These are phyloP conservation scores for Cladobotryum mycophilum DNA, from an alignment of 2,329 filamentous ascomycete species.

Conservation along the genomic window DNA sequence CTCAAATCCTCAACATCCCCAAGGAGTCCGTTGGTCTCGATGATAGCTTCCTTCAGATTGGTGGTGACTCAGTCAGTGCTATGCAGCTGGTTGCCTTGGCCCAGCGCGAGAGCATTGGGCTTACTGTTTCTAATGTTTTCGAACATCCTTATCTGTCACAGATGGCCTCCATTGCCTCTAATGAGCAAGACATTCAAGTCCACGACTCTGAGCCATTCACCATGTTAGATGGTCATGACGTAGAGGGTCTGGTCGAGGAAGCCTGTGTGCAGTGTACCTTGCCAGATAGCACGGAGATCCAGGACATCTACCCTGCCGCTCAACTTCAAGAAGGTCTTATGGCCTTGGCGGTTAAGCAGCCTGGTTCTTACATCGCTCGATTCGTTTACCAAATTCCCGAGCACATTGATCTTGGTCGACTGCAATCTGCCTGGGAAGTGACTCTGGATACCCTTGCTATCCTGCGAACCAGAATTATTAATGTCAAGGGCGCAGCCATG, in stretches of 20 bases:
- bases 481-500: background rate
- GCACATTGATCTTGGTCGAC: slow-evolving; percentile 14
- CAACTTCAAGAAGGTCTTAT: slow-evolving; percentile 18
- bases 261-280: background rate
- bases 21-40: slow-evolving; percentile 11
- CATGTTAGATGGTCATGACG: background rate
- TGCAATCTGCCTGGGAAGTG: slow-evolving; percentile 22
- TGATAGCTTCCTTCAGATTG: slow-evolving; percentile 14
- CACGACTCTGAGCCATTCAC: background rate
- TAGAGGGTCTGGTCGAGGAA: no score
- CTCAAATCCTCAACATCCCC: background rate
- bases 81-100: slow-evolving; percentile 13
- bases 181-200: background rate
- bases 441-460: slow-evolving; percentile 8
- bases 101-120: slow-evolving; percentile 4
- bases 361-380: slow-evolving; percentile 27
- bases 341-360: slow-evolving; percentile 25
- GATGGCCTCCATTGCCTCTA: background rate
- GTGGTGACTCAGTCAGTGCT: slow-evolving; percentile 14
- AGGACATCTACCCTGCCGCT: slow-evolving; percentile 18
- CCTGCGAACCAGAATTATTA: slow-evolving; percentile 7
- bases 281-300: slow-evolving; percentile 1
- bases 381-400: slow-evolving; percentile 13
- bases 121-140: slow-evolving; percentile 12
- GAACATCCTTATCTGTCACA: slow-evolving; percentile 10